Base-by-base conservation (phyloP, 768 basidiomycete genomes). In the Cystofilobasidium bisporidii region DNA sequence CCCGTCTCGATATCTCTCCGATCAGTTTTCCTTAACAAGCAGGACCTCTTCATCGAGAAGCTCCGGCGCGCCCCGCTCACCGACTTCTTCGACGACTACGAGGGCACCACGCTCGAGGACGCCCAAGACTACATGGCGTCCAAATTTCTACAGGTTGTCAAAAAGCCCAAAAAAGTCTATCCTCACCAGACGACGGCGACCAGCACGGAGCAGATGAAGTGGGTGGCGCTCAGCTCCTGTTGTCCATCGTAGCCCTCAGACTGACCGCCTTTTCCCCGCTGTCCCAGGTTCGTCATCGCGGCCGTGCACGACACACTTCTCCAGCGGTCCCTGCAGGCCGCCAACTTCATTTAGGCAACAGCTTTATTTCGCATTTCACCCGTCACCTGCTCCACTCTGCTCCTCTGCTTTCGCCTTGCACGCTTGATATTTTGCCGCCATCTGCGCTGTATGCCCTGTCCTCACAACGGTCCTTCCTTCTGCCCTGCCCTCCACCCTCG, bases 301-400 rank as follows among this genome's bases (percentile, higher is more conserved):
- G 64, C 64, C 14, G 56, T 65, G 14, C 30, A 55, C 64, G 64
- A 65, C 57, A 65, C 47, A 20, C 32, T 65, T 22, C 24, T 60
- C 32, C 32, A 28, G 22, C n/a, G 41, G 18, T 60, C 57, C 14
- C 45, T 65, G 5, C 33, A 43, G 10, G 45, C 43, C 11, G 56
- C 64, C 18, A 56, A 56, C n/a, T 59, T 65, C 64, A 65, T 65
- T 43, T 65, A 36, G 41, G n/a, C 38, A 17, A 5, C 45, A 6
- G 3, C 6, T 47, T 18, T 5, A 3, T 3, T 17, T 47, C n/a
- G 8, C 45, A 17, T 20, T 47, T 17, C 9, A 36, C 6, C n/a
- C n/a, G n/a, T n/a, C n/a, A n/a, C 6, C 36, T 36, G 36, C 36
- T 24, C n/a, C n/a, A 4, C 4, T 18, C 45, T 47, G 17, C n/a